Conservation (phyloP, 495 filamentous ascomycete genomes). For the Hypoxylon intermedium region DNA sequence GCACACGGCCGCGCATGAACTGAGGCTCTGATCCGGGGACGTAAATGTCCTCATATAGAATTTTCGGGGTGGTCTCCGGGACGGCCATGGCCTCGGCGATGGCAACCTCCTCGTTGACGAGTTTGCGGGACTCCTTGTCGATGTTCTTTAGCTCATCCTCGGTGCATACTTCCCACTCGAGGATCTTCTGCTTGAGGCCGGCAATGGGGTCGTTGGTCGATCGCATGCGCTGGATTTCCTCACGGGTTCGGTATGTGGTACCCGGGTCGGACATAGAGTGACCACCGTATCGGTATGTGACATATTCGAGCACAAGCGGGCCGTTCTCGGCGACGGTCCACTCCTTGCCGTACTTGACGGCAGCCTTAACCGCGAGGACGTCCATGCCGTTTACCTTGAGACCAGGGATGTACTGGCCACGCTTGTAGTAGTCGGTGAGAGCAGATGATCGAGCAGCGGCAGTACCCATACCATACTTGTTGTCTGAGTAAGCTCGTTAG, state of each 20-base stretch:
- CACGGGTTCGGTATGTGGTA: conserved; percentile 97
- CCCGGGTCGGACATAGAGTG: conserved; percentile 99
- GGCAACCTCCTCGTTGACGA: conserved; percentile 89
- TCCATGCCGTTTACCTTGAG: conserved; percentile 99
- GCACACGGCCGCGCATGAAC: conserved; percentile 86
- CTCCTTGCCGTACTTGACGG: conserved; percentile 88
- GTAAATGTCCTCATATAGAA: conserved; percentile 97
- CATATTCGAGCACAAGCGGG: conserved; percentile 95
- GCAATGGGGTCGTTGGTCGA: conserved; percentile 98
- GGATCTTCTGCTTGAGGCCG: conserved; percentile 94
- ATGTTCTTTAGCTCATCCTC: conserved; percentile 97
- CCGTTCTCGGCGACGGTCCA: conserved; percentile 82
- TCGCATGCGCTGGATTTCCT: conserved; percentile 99
- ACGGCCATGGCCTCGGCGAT: conserved; percentile 83
- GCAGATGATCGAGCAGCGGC: conserved; percentile 92
- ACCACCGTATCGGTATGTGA: conserved; percentile 98
- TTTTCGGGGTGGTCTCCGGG: conserved; percentile 77
- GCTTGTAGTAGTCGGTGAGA: conserved; percentile 99
- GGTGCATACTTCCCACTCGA: conserved; percentile 89
- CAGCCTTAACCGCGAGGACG: conserved; percentile 95
- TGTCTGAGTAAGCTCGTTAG: conserved; percentile 68
- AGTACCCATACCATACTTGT: conserved; percentile 99
- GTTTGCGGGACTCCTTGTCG: conserved; percentile 85
- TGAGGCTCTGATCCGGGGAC: conserved; percentile 87
- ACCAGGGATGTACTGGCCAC: conserved; percentile 98